Percentiles rank a stretch among this genome's conserved stretches.
These are phyloP conservation scores for Oryza meridionalis DNA, from an alignment of 176 grass and related monocot species.

Conservation along the genomic window DNA sequence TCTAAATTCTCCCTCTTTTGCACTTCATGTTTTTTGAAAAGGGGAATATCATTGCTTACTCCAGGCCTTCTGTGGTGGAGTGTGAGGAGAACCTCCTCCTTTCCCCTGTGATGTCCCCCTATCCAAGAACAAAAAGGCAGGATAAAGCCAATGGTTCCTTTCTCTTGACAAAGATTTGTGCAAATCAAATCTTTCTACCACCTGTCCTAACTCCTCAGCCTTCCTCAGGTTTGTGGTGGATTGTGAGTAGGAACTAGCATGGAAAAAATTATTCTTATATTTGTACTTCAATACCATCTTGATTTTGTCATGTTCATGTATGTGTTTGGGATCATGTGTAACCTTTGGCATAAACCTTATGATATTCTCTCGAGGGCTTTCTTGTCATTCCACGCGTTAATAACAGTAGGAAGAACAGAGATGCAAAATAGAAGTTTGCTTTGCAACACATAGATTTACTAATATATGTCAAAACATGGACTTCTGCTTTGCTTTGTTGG, in stretches of 20 bases:
- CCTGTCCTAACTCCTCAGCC: background rate
- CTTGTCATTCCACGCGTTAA: background rate
- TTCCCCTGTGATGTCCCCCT: background rate
- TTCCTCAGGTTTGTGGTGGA: background rate
- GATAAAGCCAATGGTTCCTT: background rate
- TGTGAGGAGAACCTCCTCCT: background rate
- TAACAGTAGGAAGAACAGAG: background rate
- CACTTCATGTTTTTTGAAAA: background rate
- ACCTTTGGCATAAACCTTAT: background rate
- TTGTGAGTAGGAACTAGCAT: background rate
- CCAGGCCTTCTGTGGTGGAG: background rate
- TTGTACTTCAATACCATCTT: background rate
- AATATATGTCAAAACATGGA: background rate
- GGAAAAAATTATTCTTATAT: background rate
- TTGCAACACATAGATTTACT: background rate
- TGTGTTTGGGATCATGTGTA: background rate
- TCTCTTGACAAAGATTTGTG: background rate
- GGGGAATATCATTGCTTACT: background rate
- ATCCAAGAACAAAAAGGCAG: background rate
- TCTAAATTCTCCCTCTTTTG: background rate
- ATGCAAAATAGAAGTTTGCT: background rate
- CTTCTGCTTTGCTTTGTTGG: background rate
- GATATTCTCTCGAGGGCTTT: background rate
- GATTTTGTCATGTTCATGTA: background rate
- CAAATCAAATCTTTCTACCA: slow-evolving; percentile 4